A percentile compares a stretch with the other conserved stretches of the same genome.
These are phyloP conservation scores for Mortierella sp. DNA, from an alignment of 371 early-diverging fungal species.

Conservation along the genomic window DNA sequence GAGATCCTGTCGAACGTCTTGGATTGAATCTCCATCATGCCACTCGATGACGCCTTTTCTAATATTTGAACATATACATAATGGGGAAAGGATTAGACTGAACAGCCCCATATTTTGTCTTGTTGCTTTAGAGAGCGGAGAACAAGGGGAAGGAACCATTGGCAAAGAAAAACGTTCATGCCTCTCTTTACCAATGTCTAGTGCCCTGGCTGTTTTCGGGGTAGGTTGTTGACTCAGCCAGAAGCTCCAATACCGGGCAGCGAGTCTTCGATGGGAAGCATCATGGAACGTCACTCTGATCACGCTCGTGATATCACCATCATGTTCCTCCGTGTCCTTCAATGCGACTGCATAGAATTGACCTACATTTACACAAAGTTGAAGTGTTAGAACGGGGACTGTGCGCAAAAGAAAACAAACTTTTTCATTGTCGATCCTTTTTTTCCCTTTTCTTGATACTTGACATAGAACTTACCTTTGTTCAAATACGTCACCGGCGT, in stretches of 20 bases:
- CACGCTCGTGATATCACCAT: slow-evolving; percentile 66
- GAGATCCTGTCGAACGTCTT: slow-evolving; percentile 79
- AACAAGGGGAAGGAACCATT: no score
- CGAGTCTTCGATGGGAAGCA: slow-evolving; percentile 75
- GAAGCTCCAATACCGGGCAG: slow-evolving; percentile 79
- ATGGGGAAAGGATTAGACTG: not conserved
- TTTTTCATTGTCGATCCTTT: not conserved
- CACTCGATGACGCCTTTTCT: slow-evolving; percentile 60
- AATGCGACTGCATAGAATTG: slow-evolving; percentile 68
- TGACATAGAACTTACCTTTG: slow-evolving; percentile 63
- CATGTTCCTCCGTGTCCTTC: slow-evolving; percentile 59
- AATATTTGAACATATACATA: not conserved
- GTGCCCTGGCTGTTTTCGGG: slow-evolving; percentile 71
- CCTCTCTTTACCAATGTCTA: slow-evolving; percentile 46
- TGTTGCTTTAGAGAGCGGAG: no score
- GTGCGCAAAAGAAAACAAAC: not conserved
- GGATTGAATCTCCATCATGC: slow-evolving; percentile 64
- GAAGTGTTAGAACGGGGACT: no score
- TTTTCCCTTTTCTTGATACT: not conserved
- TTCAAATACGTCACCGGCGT: slow-evolving; percentile 72
- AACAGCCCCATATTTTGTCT: no score
- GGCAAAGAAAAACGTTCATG: no score
- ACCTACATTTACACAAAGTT: no score
- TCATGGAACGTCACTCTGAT: slow-evolving; percentile 81
- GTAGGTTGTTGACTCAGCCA: slow-evolving; percentile 79